A percentile compares a stretch with the other conserved stretches of the same genome.
Conservation (phyloP, 352 stramenopile genomes). For the Phytophthora pistaciae region DNA sequence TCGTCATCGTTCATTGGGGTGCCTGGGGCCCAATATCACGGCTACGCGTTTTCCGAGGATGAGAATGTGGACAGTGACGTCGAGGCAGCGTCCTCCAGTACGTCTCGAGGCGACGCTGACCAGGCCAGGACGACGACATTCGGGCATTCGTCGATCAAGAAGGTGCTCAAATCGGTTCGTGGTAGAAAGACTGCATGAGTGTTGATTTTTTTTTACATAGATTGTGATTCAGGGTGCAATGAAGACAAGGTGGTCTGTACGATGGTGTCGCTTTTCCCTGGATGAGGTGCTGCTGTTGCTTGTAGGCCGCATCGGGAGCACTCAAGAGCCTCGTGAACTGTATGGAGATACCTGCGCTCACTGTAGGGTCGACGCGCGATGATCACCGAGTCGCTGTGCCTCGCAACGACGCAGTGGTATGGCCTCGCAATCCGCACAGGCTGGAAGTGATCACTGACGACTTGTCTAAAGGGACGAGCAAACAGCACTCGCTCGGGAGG, state of each 20-base stretch:
- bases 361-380: slow-evolving; percentile 29
- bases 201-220: slow-evolving; percentile 14
- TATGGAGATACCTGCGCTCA: slow-evolving; percentile 28
- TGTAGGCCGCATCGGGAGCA: slow-evolving; percentile 1
- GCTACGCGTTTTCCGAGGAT: slow-evolving; percentile 84
- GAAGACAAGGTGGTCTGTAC: slow-evolving; percentile 21
- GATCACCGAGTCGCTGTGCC: slow-evolving; percentile 49
- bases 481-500: slow-evolving; percentile 35
- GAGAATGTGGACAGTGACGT: slow-evolving; percentile 79
- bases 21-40: slow-evolving; percentile 54
- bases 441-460: slow-evolving; percentile 49
- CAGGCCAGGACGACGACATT: slow-evolving; percentile 28
- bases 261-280: slow-evolving; percentile 12
- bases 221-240: slow-evolving; percentile 12
- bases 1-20: slow-evolving; percentile 23
- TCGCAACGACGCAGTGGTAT: slow-evolving; percentile 39
- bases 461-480: slow-evolving; percentile 43
- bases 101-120: slow-evolving; percentile 15
- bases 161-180: slow-evolving; percentile 83
- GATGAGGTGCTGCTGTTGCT: not conserved
- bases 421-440: slow-evolving; percentile 41
- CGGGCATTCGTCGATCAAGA: slow-evolving; percentile 59
- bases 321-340: slow-evolving; percentile 9
- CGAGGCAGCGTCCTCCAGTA: slow-evolving; percentile 51
- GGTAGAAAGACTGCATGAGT: slow-evolving; percentile 71